Conservation (phyloP, 129 eudicot species). For the Saussurea involucrata region DNA sequence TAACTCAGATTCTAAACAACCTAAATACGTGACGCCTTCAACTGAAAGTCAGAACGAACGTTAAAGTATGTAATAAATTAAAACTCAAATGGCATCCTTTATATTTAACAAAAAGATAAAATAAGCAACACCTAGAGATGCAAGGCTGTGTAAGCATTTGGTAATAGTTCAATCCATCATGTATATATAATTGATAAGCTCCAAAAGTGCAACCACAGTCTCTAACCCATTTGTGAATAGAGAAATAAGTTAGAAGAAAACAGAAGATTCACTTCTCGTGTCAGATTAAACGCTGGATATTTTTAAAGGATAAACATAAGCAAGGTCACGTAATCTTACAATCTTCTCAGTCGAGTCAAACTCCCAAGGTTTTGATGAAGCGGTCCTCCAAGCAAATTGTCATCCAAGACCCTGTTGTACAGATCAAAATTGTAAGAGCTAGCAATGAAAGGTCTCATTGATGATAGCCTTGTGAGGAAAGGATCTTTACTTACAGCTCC, state of each 20-base stretch:
- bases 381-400: constrained; percentile 60
- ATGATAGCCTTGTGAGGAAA: not conserved
- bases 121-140: too few species aligned
- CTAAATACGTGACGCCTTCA: not conserved
- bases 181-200: too few species aligned
- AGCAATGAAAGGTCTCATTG: not conserved
- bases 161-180: too few species aligned
- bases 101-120: too few species aligned
- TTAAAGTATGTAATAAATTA: too few species aligned
- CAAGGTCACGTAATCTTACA: constrained; percentile 45
- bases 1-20: not conserved
- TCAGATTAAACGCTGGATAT: too few species aligned
- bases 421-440: constrained; percentile 4
- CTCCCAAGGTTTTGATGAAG: constrained; percentile 53
- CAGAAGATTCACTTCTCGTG: too few species aligned
- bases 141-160: too few species aligned
- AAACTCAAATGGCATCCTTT: too few species aligned
- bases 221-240: not conserved
- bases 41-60: not conserved
- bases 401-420: constrained; percentile 48
- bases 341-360: constrained; percentile 52
- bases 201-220: too few species aligned
- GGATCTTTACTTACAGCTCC: constrained; percentile 56
- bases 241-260: too few species aligned
- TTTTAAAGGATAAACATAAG: not conserved